Evolutionary conservation across 345 rosid genomes (phyloP), one percentile per base, ranked within the genome.

Genomic region (Eucalyptus grandis): DNA sequence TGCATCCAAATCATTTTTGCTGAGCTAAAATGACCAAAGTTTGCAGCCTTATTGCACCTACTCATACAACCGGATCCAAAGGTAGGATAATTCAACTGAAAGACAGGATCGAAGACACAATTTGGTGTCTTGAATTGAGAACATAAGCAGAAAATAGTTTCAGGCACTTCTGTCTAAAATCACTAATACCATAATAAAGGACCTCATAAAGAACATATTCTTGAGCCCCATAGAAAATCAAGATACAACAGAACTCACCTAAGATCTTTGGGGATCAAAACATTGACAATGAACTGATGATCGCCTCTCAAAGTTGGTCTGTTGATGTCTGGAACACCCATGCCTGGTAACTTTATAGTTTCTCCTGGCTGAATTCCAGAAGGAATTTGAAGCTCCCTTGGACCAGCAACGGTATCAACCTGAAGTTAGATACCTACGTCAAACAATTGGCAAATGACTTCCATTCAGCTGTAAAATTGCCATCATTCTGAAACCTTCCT

Each of bases 321-420:
- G 85, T 92, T 93, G n/a, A 96, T 91, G 91, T 96, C 97, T 87
- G 99, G 99, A 92, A 96, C 97, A 81, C 99, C 99, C 95, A 96
- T 92, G 34, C 89, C 83, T 65, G 87, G 34, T 89, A 98, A 91
- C 89, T 92, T 98, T 89, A 98, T 87, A 27, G 93, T 91, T 87
- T 95, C 98, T 11, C 99, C 99, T 53, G 98, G 97, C 94, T 98
- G 99, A 92, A 93, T 93, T 88, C 99, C 99, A 13, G 95, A 50
- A 53, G 98, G 99, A 90, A 98, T 95, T 86, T 86, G 90, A 90
- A 96, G 97, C 90, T 95, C 96, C 93, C 90, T 93, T 89, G 92
- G 89, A 81, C 99, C 99, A 88, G 95, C 97, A 40, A 97, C 95
- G 31, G 99, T 98, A 90, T 97, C 97, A 86, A 98, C 99, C 99